These are phyloP conservation scores for Stylonectria norvegica DNA, from an alignment of 2,329 filamentous ascomycete genomes.

Conservation along the genomic window DNA sequence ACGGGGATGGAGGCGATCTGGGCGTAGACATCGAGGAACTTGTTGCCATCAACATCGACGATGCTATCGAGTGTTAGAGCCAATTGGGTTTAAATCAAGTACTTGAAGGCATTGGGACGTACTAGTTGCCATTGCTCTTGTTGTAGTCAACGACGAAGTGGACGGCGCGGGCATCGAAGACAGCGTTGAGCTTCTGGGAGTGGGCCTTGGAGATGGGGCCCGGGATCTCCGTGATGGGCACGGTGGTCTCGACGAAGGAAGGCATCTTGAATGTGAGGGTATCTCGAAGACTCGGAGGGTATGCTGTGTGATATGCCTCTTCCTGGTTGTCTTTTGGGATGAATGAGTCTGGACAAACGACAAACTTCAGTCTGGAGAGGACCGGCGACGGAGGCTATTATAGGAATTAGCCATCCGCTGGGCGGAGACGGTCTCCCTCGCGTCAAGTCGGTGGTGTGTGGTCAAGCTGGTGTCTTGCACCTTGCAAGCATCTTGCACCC, in stretches of 20 bases:
- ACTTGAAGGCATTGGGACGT: neutral
- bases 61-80: conserved; percentile 28
- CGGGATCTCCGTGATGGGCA: conserved; percentile 38
- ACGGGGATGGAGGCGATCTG: conserved; percentile 83
- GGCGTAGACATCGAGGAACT: conserved; percentile 58
- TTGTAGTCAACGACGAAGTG: conserved; percentile 53
- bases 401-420: conserved; percentile 21
- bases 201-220: conserved; percentile 39
- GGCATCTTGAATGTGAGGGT: conserved; percentile 28
- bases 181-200: conserved; percentile 41
- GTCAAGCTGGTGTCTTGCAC: no score
- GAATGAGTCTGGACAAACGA: conserved; percentile 12
- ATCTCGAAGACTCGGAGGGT: conserved; percentile 1
- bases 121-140: conserved; percentile 52
- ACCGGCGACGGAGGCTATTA: conserved; percentile 25
- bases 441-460: no score
- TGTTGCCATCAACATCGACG: conserved; percentile 49
- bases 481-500: no score
- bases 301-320: no score
- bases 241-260: conserved; percentile 31
- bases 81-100: no score
- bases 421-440: conserved; percentile 16
- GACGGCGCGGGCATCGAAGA: conserved; percentile 51
- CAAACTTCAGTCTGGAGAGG: conserved; percentile 11
- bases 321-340: no score